phyloP scores from a whole-genome alignment of 2,329 filamentous ascomycete species.

The Rutstroemia sydowiana region DNA sequence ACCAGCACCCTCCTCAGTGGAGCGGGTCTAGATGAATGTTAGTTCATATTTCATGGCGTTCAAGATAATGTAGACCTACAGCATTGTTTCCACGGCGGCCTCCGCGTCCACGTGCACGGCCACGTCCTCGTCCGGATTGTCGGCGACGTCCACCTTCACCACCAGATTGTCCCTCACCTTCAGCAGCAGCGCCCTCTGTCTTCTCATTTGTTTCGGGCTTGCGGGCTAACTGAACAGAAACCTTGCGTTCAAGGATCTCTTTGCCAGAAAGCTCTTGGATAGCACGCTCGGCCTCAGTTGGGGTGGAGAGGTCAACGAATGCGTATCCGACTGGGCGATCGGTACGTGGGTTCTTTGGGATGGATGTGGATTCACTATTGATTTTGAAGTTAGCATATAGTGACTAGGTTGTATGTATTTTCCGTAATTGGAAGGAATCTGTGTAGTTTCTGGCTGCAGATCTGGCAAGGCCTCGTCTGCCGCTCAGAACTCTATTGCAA shows the following conservation, averaged over 20 bases:
- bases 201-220: constrained; percentile 88
- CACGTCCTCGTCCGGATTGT: constrained; percentile 57
- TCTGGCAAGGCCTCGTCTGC: too few species aligned
- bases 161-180: constrained; percentile 58
- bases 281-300: constrained; percentile 88
- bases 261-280: constrained; percentile 94
- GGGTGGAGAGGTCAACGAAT: constrained; percentile 95
- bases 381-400: too few species aligned
- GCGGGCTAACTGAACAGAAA: constrained; percentile 96
- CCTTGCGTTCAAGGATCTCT: constrained; percentile 97
- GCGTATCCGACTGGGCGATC: constrained; percentile 97
- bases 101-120: constrained; percentile 59
- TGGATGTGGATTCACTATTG: constrained; percentile 97
- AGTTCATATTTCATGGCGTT: constrained; percentile 19
- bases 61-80: constrained; percentile 46
- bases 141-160: constrained; percentile 55
- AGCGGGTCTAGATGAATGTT: constrained; percentile 20
- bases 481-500: too few species aligned
- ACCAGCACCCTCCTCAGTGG: constrained; percentile 35
- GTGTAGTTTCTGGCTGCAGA: too few species aligned
- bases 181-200: too few species aligned
- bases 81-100: constrained; percentile 55
- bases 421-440: too few species aligned
- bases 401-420: too few species aligned
- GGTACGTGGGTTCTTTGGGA: constrained; percentile 98